These are phyloP conservation scores for Anethum foeniculum DNA, from an alignment of 140 eudicot species.

Conservation along the genomic window DNA sequence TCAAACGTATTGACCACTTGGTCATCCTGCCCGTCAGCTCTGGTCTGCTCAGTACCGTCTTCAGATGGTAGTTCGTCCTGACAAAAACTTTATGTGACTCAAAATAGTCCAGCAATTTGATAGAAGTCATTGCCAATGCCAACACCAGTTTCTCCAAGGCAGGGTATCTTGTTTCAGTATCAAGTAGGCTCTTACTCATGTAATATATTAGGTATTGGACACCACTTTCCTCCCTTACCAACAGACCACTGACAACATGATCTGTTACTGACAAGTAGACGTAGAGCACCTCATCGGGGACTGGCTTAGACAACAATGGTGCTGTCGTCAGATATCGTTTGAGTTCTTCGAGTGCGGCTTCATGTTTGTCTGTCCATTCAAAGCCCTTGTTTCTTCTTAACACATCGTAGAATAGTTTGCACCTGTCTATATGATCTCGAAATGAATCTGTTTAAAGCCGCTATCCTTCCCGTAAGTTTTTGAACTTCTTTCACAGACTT, in stretches of 20 bases:
- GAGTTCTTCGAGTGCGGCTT: accelerated
- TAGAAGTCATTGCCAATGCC: no score
- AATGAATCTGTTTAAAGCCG: not conserved
- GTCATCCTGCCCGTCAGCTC: no score
- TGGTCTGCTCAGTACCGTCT: no score
- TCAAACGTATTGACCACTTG: no score
- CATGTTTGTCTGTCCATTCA: not conserved
- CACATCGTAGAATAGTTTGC: not conserved
- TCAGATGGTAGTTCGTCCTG: no score
- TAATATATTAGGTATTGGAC: not conserved
- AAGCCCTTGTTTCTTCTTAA: not conserved
- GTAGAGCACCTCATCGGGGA: not conserved
- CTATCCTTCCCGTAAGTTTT: not conserved
- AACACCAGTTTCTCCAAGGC: no score
- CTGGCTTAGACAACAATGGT: not conserved
- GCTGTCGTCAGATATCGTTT: not conserved
- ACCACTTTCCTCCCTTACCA: not conserved
- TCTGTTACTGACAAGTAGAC: not conserved
- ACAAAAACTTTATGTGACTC: no score
- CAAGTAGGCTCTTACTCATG: not conserved
- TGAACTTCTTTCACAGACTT: not conserved
- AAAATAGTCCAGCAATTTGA: no score
- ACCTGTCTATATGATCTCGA: not conserved
- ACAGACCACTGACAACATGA: not conserved
- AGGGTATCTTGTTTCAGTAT: not conserved